Evolutionary conservation across 441 rosid genomes (phyloP), one percentile per base, ranked within the genome.

Genomic region (Arabidopsis hybrid): DNA sequence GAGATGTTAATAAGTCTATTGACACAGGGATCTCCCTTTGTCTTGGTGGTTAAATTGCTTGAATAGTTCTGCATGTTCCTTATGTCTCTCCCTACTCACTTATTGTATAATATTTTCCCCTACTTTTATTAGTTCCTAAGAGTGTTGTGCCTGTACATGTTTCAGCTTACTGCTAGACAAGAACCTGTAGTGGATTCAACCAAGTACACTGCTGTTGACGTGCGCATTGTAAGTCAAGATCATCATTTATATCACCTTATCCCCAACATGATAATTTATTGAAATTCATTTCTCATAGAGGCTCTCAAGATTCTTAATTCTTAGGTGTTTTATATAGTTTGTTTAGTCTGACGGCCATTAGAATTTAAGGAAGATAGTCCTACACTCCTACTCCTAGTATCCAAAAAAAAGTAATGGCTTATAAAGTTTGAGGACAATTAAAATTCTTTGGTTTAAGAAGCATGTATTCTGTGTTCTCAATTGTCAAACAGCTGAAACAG

Each of bases 131-230:
- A 16, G 50, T 65, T 45, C 50, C 59, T 73, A 64, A 73, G 7
- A 43, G 10, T 65, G 46, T 57, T 38, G 17, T 66, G 61, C 39
- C 21, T 17, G 34, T 55, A 61, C 64, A 78, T 32, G 69, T 56
- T 83, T 82, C 91, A 95, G 99, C 88, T 95, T 51, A 81, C 94
- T 78, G 83, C 89, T 65, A 86, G 96, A 73, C 97, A 81, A 80
- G 99, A 95, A 65, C 95, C 94, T 82, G 75, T 83, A 36, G 75
- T 71, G 63, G 99, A 95, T 83, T 89, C 97, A 66, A 38, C 97
- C 69, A 95, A 91, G 88, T 95, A 93, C 81, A 88, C 97, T 74
- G 99, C 98, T 45, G 99, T 86, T 65, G 99, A 95, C 78, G 99
- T 95, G 74, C 98, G 99, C 87, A 93, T 91, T 86, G 99, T 95